These are phyloP conservation scores for Discostella pseudostelligera DNA, from an alignment of 108 stramenopile genomes.

Conservation along the genomic window DNA sequence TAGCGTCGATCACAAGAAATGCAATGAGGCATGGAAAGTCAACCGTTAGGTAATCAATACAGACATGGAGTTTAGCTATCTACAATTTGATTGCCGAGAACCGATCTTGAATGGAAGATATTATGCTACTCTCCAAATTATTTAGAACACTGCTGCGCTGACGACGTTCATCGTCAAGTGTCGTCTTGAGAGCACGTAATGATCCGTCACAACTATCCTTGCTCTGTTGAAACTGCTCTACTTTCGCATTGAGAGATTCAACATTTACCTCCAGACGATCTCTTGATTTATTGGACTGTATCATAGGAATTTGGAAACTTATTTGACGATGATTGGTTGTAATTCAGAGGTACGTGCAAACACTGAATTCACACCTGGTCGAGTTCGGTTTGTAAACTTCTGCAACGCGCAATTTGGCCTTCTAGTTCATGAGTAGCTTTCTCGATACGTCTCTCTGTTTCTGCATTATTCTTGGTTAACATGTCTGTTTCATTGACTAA, in stretches of 20 bases:
- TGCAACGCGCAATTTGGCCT: slow-evolving; percentile 9
- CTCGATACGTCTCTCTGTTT: slow-evolving; percentile 2
- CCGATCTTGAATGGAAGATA: slow-evolving; percentile 8
- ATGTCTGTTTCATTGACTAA: slow-evolving; percentile 15
- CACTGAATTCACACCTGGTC: slow-evolving; percentile 16
- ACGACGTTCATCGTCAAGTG: slow-evolving; percentile 10
- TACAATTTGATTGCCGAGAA: background rate
- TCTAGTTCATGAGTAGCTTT: slow-evolving; percentile 8
- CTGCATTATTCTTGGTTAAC: background rate
- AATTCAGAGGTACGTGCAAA: background rate
- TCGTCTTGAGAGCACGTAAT: background rate
- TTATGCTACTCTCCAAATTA: slow-evolving; percentile 9
- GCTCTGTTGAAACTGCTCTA: slow-evolving; percentile 8
- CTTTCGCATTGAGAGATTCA: slow-evolving; percentile 1
- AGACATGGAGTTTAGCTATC: too few species aligned
- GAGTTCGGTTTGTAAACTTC: slow-evolving; percentile 11
- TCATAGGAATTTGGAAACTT: background rate
- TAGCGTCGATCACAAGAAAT: too few species aligned
- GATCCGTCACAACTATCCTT: slow-evolving; percentile 3
- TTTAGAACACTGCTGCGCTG: background rate
- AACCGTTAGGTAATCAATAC: too few species aligned
- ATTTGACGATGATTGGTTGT: background rate
- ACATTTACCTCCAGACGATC: slow-evolving; percentile 6
- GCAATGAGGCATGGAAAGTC: too few species aligned
- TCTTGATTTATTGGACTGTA: background rate